Base-by-base conservation (phyloP, 176 grass and related monocot genomes). In the Olyra latifolia region DNA sequence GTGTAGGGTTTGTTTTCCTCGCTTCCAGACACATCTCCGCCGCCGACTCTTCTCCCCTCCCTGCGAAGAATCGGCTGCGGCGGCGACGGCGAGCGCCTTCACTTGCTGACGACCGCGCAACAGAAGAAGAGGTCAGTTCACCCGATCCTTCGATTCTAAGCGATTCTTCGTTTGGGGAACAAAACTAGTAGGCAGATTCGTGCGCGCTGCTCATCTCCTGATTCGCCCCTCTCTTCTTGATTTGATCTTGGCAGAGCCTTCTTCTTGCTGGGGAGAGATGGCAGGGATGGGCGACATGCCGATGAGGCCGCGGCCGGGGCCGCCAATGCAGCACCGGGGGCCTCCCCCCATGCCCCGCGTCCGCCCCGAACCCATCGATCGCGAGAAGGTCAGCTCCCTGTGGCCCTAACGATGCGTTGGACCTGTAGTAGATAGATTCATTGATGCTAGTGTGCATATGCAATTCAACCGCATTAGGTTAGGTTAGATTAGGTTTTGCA, bases 301-400 rank as follows among this genome's bases (percentile, higher is more conserved):
- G 69, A 94, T 89, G 84, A 86, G 91, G 87, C 84, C 71, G 55
- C 88, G 94, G 39, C 76, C 87, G 1, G 87, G 84, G 24, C 87
- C 82, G 41, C 84, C 84, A 75, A 81, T 91, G 82, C 91, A 97
- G 47, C 73, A 87, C 52, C 83, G 94, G 10, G 94, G 91, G 1
- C 94, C 94, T 24, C 93, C 82, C 14, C 94, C 94, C 49, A 69
- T 87, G 73, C 76, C 84, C 20, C 94, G 94, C 27, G 72, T 80
- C 35, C 91, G 94, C 73, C 74, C 82, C 15, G 89, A 94, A 17
- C 94, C 94, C 35, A 78, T 97, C 46, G 94, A 97, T 65, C 94
- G 94, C 52, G 94, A 97, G 85, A 97, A 97, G 94, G 94, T 93
- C 19, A 78, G 24, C 24, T 29, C 50, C 9, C 43, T 27, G 39